Percentiles rank a stretch among this genome's conserved stretches.
Conservation (phyloP, 495 filamentous ascomycete genomes). For the Neurospora sublineolata region DNA sequence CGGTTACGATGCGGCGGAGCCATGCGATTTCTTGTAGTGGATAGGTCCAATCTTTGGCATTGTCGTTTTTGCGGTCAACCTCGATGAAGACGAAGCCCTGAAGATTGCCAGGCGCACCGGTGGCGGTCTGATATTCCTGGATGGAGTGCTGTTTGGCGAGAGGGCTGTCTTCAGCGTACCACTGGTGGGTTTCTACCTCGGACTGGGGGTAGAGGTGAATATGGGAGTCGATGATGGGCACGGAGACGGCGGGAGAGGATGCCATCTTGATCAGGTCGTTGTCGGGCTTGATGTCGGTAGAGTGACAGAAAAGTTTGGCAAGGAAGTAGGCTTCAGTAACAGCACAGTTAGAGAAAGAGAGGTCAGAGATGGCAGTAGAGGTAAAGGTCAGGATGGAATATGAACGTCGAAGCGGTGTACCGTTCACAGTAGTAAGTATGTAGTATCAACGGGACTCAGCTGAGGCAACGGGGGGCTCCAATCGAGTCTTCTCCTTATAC, state of each 20-base stretch:
- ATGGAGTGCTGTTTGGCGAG: conserved; percentile 52
- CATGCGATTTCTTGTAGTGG: conserved; percentile 63
- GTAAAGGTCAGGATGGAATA: not conserved
- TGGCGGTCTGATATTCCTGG: conserved; percentile 40
- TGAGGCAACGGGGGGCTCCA: not conserved
- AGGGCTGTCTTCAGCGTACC: conserved; percentile 46
- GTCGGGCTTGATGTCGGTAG: not conserved
- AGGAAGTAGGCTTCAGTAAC: not conserved
- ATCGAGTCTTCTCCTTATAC: not conserved
- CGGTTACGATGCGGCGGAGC: conserved; percentile 50
- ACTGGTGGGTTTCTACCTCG: conserved; percentile 51
- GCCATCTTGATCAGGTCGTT: not conserved
- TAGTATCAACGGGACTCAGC: not conserved
- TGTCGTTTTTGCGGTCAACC: conserved; percentile 58
- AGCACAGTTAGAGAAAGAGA: not conserved
- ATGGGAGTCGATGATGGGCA: conserved; percentile 67
- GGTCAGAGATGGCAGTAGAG: not conserved
- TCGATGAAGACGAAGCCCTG: conserved; percentile 72
- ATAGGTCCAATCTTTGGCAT: conserved; percentile 33
- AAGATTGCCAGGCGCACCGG: conserved; percentile 24
- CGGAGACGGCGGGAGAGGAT: conserved; percentile 4
- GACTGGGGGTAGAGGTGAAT: conserved; percentile 69
- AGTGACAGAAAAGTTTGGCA: not conserved
- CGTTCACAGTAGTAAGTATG: not conserved
- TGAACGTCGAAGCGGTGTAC: not conserved